A percentile compares a stretch with the other conserved stretches of the same genome.
Evolutionary conservation across 1,139 yeast genomes (phyloP).

Genomic region (Taphrina pruni): DNA sequence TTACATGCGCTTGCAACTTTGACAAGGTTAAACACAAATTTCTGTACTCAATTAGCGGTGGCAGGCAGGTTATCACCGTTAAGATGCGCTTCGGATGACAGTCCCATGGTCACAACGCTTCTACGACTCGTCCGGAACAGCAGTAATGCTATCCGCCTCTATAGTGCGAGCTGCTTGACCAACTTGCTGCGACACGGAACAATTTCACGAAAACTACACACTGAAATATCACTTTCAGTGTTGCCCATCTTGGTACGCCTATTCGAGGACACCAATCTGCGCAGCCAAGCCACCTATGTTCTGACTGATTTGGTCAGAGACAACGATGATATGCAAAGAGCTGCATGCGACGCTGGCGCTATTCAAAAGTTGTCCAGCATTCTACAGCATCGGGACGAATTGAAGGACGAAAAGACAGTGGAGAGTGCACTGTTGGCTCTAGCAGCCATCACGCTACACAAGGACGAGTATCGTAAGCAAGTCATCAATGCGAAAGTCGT

Average conservation of each 20-base stretch:
- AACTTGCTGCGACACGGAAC: slow-evolving; percentile 48
- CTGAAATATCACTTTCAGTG: slow-evolving; percentile 48
- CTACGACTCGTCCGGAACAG: slow-evolving; percentile 48
- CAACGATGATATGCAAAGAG: slow-evolving; percentile 48
- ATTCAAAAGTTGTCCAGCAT: slow-evolving; percentile 48
- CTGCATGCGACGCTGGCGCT: slow-evolving; percentile 53
- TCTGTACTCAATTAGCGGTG: slow-evolving; percentile 49
- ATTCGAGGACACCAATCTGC: slow-evolving; percentile 46
- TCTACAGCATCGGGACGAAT: slow-evolving; percentile 46
- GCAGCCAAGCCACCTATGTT: slow-evolving; percentile 44
- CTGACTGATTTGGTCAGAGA: slow-evolving; percentile 47
- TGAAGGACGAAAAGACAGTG: slow-evolving; percentile 46
- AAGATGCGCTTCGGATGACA: slow-evolving; percentile 43
- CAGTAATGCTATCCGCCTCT: slow-evolving; percentile 49
- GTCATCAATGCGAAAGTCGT: slow-evolving; percentile 52
- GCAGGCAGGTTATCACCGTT: slow-evolving; percentile 45
- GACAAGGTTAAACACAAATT: slow-evolving; percentile 47
- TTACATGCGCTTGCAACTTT: slow-evolving; percentile 41
- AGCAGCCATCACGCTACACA: slow-evolving; percentile 52
- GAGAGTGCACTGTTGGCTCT: slow-evolving; percentile 50
- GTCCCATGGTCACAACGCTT: slow-evolving; percentile 47
- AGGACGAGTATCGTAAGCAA: slow-evolving; percentile 50
- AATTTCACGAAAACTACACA: slow-evolving; percentile 46
- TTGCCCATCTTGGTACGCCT: slow-evolving; percentile 53
- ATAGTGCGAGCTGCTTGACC: slow-evolving; percentile 51